Evolutionary conservation across 352 stramenopile species (phyloP).

Genomic region (Peronospora belbahrii): DNA sequence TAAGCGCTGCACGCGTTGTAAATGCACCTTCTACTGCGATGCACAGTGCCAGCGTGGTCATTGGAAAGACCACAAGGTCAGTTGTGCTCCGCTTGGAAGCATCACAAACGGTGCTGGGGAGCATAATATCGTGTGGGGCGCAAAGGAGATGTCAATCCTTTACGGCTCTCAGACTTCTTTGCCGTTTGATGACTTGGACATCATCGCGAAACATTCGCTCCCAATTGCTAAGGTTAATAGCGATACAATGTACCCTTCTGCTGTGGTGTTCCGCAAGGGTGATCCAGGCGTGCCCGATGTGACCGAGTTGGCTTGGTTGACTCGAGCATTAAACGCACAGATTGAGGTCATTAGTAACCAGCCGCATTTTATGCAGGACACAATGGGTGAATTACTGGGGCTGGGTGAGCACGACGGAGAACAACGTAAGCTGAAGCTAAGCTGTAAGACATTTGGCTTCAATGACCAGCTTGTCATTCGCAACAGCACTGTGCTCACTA

Average conservation of each 20-base stretch:
- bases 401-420: constrained; percentile 37
- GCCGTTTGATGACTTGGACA: constrained; percentile 75
- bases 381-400: constrained; percentile 51
- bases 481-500: constrained; percentile 77
- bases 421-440: constrained; percentile 49
- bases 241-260: constrained; percentile 53
- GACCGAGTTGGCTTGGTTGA: constrained; percentile 65
- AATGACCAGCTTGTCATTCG: constrained; percentile 61
- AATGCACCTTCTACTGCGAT: constrained; percentile 81
- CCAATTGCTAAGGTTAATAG: constrained; percentile 37
- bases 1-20: constrained; percentile 77
- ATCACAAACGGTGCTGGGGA: constrained; percentile 20
- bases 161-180: constrained; percentile 59
- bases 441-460: constrained; percentile 49
- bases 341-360: constrained; percentile 62
- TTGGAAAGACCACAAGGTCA: constrained; percentile 82
- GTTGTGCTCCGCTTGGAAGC: constrained; percentile 42
- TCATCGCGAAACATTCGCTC: constrained; percentile 50
- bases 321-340: constrained; percentile 49
- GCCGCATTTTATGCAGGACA: constrained; percentile 63
- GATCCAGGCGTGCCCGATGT: constrained; percentile 54
- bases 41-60: constrained; percentile 62
- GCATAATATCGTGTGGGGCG: constrained; percentile 63
- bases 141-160: constrained; percentile 78
- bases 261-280: constrained; percentile 67